phyloP scores from a whole-genome alignment of 768 basidiomycete species.

The Suillus brevipes region DNA sequence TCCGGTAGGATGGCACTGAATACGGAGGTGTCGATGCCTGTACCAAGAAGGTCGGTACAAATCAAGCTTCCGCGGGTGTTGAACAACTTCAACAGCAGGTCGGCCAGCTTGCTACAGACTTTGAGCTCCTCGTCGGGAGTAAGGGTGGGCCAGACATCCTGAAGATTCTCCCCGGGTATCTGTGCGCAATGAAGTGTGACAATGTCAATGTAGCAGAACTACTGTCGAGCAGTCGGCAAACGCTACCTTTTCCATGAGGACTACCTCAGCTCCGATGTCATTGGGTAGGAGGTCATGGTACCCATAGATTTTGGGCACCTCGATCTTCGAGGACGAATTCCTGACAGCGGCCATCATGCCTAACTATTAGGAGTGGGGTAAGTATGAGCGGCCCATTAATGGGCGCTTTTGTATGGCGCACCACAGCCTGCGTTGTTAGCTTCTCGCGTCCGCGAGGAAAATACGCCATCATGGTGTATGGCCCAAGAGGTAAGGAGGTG shows the following conservation, averaged over 20 bases:
- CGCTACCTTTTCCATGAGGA: slow-evolving; percentile 32
- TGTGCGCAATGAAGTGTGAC: slow-evolving; percentile 9
- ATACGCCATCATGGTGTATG: slow-evolving; percentile 30
- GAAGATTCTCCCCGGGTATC: slow-evolving; percentile 28
- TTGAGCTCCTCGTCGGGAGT: slow-evolving; percentile 19
- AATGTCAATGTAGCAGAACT: slow-evolving; percentile 11
- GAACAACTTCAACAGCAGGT: slow-evolving; percentile 31
- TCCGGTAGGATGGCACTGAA: slow-evolving; percentile 12
- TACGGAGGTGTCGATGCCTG: slow-evolving; percentile 17
- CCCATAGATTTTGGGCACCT: slow-evolving; percentile 31
- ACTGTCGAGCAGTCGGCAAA: background rate
- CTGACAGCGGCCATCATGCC: slow-evolving; percentile 30
- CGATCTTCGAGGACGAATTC: slow-evolving; percentile 18
- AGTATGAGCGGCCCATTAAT: background rate
- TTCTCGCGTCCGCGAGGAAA: slow-evolving; percentile 30
- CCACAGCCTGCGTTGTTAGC: slow-evolving; percentile 32
- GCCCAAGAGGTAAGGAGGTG: slow-evolving; percentile 28
- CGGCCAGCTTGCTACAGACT: slow-evolving; percentile 25
- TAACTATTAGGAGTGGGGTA: slow-evolving; percentile 19
- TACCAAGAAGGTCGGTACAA: slow-evolving; percentile 35
- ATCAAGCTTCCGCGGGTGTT: slow-evolving; percentile 24
- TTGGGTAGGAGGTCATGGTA: slow-evolving; percentile 29
- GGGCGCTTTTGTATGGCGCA: slow-evolving; percentile 14
- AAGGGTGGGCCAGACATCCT: slow-evolving; percentile 28
- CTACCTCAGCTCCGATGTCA: slow-evolving; percentile 32